Base-by-base conservation (phyloP, 345 rosid genomes). In the Salix suchowensis region DNA sequence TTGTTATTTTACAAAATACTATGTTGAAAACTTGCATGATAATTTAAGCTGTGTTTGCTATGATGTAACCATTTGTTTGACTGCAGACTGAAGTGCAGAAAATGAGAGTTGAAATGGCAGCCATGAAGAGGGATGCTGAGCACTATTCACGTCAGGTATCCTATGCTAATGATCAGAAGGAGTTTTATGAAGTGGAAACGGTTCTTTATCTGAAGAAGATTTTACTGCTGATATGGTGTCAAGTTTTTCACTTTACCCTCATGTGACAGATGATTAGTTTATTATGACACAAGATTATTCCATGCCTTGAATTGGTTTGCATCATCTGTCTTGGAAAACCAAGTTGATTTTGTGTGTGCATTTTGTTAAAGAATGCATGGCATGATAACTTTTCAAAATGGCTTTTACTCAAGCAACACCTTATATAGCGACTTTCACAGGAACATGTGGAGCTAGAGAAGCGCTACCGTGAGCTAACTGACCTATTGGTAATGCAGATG, bases 111-210 rank as follows among this genome's bases (percentile, higher is more conserved):
- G 98, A 96, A 89, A 86, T 92, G 92, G 97, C 99, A 62, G 94
- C 98, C 76, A 91, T 96, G 97, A 94, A 91, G 88, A 91, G 98
- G 82, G 99, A 96, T 87, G 97, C 99, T n/a, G 99, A 96, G 82
- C 99, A 91, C 81, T 96, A 96, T 88, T 96, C 99, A 67, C 95
- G 98, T 46, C 97, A 96, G 95, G 99, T 96, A 76, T 83, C 61
- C 70, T 76, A 67, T 74, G 62, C 74, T 16, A 23, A 42, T 46
- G 21, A 26, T 42, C 24, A 30, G 72, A 69, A 44, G 15, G 36
- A 42, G 16, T 34, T 69, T 24, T 24, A 44, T 69, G 72, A 23
- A 42, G 58, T 46, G 58, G 58, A 69, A 24, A 16, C 46, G 26
- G 26, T 71, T 50, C 18, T 71, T 37, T n/a, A 21, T 24, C 50